Conservation (phyloP, 257 asterid genomes). For the Lycium ferocissimum region DNA sequence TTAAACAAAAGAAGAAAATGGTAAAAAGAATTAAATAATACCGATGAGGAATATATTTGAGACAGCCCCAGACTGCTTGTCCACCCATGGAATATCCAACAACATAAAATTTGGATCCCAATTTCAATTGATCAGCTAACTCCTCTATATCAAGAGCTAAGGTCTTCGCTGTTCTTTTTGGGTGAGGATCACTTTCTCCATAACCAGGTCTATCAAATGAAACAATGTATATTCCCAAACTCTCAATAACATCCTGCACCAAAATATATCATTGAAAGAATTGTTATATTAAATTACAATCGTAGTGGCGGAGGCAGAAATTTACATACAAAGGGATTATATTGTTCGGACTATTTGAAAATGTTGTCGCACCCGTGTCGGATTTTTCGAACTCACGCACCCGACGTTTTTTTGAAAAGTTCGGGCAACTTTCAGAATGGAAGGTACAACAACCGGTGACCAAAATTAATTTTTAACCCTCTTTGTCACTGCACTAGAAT, state of each 20-base stretch:
- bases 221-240: slow-evolving; percentile 15
- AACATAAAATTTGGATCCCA: slow-evolving; percentile 20
- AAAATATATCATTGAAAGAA: neutral
- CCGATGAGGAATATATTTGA: slow-evolving; percentile 21
- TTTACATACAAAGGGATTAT: neutral
- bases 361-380: neutral
- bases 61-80: slow-evolving; percentile 4
- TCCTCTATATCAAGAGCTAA: slow-evolving; percentile 26
- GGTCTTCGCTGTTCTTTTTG: slow-evolving; percentile 1
- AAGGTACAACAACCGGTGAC: neutral
- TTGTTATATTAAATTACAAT: neutral
- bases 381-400: neutral
- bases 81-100: slow-evolving; percentile 19
- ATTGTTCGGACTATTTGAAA: neutral
- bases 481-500: neutral
- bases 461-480: neutral
- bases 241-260: slow-evolving; percentile 15
- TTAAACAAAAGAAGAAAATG: too few species aligned
- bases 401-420: neutral
- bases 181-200: slow-evolving; percentile 23
- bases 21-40: neutral
- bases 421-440: neutral
- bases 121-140: neutral
- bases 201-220: slow-evolving; percentile 26
- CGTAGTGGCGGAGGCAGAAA: neutral